Conservation (phyloP, 495 filamentous ascomycete species). For the Penicillium cinerascens region DNA sequence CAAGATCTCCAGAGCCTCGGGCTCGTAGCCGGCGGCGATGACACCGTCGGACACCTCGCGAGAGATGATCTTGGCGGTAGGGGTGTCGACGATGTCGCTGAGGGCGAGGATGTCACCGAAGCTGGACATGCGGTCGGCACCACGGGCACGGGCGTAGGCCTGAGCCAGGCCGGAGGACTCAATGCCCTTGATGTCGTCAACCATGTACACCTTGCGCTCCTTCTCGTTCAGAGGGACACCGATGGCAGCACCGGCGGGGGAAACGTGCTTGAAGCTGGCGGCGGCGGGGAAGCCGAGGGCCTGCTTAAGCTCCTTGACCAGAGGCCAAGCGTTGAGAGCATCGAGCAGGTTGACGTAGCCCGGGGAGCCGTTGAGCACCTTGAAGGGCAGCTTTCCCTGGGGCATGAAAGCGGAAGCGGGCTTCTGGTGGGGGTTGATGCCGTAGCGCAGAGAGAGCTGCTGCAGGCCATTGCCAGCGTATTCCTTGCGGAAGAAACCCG, state of each 20-base stretch:
- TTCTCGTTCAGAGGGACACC: conserved; percentile 78
- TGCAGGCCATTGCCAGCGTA: conserved; percentile 83
- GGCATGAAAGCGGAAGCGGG: conserved; percentile 78
- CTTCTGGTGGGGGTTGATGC: conserved; percentile 97
- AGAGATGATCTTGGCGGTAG: conserved; percentile 93
- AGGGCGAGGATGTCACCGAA: conserved; percentile 96
- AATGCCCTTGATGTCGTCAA: conserved; percentile 87
- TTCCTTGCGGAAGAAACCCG: conserved; percentile 95
- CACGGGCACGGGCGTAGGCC: conserved; percentile 91
- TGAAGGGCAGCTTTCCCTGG: conserved; percentile 80
- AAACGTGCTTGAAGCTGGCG: conserved; percentile 98
- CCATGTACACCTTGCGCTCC: conserved; percentile 97
- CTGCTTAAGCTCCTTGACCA: conserved; percentile 93
- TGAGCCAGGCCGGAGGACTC: conserved; percentile 82
- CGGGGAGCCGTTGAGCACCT: conserved; percentile 86
- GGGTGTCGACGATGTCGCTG: conserved; percentile 80
- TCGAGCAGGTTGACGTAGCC: conserved; percentile 98
- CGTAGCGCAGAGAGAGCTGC: conserved; percentile 85
- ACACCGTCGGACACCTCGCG: conserved; percentile 97
- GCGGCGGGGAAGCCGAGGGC: conserved; percentile 86
- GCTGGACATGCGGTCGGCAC: conserved; percentile 94
- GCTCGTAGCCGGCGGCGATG: conserved; percentile 81
- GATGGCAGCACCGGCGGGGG: conserved; percentile 92
- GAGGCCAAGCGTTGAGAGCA: conserved; percentile 91
- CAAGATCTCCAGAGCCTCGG: conserved; percentile 82